Evolutionary conservation across 2,329 filamentous ascomycete species (phyloP).

Genomic region (Trichophyton rubrum): DNA sequence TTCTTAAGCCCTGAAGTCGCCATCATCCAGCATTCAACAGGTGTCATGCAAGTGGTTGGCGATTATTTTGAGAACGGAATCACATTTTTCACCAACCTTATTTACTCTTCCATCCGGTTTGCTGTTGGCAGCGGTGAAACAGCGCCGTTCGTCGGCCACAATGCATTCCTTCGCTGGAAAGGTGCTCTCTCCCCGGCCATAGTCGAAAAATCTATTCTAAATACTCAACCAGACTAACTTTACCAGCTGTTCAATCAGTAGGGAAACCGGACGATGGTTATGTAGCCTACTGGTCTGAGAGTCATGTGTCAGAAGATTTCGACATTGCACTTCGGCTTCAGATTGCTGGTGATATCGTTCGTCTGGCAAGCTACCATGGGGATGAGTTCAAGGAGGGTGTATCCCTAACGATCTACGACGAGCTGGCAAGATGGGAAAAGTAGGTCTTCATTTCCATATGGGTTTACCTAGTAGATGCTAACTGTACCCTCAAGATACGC

Average conservation of each 20-base stretch:
- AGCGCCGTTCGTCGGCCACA: conserved; percentile 66
- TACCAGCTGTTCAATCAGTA: conserved; percentile 46
- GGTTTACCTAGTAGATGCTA: background rate
- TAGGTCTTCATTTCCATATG: conserved; percentile 37
- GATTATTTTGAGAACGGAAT: conserved; percentile 65
- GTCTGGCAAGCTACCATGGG: conserved; percentile 55
- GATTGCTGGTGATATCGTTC: conserved; percentile 53
- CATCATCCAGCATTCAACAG: conserved; percentile 59
- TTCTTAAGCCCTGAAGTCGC: conserved; percentile 55
- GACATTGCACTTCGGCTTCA: conserved; percentile 63
- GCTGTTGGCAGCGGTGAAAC: conserved; percentile 59
- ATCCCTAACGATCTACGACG: conserved; percentile 72
- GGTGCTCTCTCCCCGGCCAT: conserved; percentile 2
- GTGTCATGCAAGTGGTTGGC: conserved; percentile 63
- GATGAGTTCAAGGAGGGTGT: conserved; percentile 68
- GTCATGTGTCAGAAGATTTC: conserved; percentile 65
- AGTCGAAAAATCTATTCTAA: background rate
- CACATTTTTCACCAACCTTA: conserved; percentile 66
- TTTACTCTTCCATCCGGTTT: conserved; percentile 61
- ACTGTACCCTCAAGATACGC: conserved; percentile 31
- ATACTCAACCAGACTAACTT: background rate
- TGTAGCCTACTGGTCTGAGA: conserved; percentile 62
- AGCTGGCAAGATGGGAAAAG: conserved; percentile 75
- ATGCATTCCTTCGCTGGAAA: conserved; percentile 59
- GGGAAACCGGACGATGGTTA: conserved; percentile 46